Base-by-base conservation (phyloP, 2,329 filamentous ascomycete species). In the Talaromyces verruculosus region DNA sequence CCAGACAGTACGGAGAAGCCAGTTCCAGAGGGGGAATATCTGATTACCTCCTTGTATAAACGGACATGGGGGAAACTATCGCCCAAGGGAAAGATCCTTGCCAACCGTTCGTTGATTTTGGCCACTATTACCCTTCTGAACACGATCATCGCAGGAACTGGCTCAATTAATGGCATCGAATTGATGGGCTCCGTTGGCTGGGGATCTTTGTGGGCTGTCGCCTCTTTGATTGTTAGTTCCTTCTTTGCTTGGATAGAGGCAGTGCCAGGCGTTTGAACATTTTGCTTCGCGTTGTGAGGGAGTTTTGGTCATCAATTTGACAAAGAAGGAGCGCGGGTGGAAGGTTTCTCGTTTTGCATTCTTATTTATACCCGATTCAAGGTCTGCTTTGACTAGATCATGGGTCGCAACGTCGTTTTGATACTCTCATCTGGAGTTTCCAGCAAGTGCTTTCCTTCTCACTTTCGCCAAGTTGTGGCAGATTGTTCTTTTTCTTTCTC, bases 161-260 rank as follows among this genome's bases (percentile, higher is more conserved):
- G 88, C 64, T 90, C 88, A 0, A 80, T 97, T 22, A 82, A 87
- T 53, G 90, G 91, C 4, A 87, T 92, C 11, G 90, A 93, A 72
- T 68, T 86, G 3, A 71, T 81, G 0, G 94, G 93, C 11, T 91
- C 93, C 1, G 79, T 83, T 2, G 86, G 85, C 0, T 98, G 93
- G 83, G 88, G 91, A 1, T 81, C 82, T 25, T 82, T 94, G 41
- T 97, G 92, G 92, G 86, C 86, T n/a, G 72, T 84, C 25, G 90
- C 76, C 3, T 72, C 71, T 1, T 45, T 76, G 65, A 67, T 68
- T 10, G 71, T 72, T 35, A 77, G 76, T 5, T 65, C 69, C 47
- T 67, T 71, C 35, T 80, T 77, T 68, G 73, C 73, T 33, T 81
- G 78, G 79, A 74, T 80, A 58, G 77, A 79, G 66, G 76, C 72